phyloP scores from a whole-genome alignment of 1,139 yeast genomes.

The Zygosaccharomyces pseudobailii region DNA sequence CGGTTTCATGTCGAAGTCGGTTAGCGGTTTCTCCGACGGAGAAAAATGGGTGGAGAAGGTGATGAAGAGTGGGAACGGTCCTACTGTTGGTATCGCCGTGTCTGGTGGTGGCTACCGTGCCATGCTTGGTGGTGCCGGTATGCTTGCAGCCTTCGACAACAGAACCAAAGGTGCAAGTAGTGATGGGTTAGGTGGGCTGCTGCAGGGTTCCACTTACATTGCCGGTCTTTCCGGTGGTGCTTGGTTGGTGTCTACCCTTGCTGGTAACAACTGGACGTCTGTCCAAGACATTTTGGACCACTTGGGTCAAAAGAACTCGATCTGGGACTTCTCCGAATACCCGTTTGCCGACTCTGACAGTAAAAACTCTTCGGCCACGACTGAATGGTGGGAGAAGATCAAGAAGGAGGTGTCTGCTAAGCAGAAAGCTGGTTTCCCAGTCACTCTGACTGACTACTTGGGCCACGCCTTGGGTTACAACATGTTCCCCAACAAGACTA shows the following conservation, averaged over 20 bases:
- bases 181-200: conserved; percentile 70
- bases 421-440: conserved; percentile 60
- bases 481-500: conserved; percentile 50
- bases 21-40: conserved; percentile 53
- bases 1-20: conserved; percentile 53
- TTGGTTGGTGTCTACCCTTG: conserved; percentile 78
- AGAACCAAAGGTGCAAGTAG: conserved; percentile 57
- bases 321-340: conserved; percentile 62
- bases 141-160: conserved; percentile 71
- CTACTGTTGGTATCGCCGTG: conserved; percentile 63
- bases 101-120: conserved; percentile 95
- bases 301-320: conserved; percentile 42
- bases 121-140: conserved; percentile 87
- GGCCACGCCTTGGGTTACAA: conserved; percentile 69
- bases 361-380: conserved; percentile 54
- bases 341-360: conserved; percentile 62
- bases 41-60: not conserved
- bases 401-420: conserved; percentile 41
- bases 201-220: conserved; percentile 68
- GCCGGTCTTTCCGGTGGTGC: conserved; percentile 83
- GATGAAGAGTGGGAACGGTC: conserved; percentile 14
- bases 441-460: conserved; percentile 75
- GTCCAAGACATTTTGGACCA: conserved; percentile 48
- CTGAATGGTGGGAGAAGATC: conserved; percentile 45
- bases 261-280: conserved; percentile 71